These are phyloP conservation scores for Aethionema arabicum DNA, from an alignment of 345 rosid genomes.

Conservation along the genomic window DNA sequence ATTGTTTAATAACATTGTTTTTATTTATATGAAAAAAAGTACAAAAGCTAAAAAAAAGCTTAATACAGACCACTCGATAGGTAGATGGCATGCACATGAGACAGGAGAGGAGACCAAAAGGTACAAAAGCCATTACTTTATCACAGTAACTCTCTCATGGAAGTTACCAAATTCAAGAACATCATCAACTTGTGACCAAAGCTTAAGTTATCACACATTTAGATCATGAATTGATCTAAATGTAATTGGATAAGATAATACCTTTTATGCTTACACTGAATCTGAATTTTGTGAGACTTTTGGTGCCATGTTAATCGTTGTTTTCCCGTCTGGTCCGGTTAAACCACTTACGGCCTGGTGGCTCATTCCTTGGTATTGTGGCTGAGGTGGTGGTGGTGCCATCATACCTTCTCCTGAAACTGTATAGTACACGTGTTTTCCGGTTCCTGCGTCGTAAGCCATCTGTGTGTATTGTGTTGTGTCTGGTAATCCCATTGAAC, in stretches of 20 bases:
- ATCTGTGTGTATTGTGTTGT: conserved; percentile 24
- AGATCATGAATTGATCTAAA: conserved; percentile 9
- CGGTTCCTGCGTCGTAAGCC: conserved; percentile 6
- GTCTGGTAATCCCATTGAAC: conserved; percentile 31
- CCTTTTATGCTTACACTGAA: conserved; percentile 22
- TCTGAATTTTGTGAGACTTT: conserved; percentile 26
- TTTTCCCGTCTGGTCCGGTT: conserved; percentile 37
- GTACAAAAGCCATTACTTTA: conserved; percentile 7
- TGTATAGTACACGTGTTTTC: conserved; percentile 33
- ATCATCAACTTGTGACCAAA: neutral
- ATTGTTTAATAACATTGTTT: no score
- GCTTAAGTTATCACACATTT: conserved; percentile 7
- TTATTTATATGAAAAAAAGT: neutral
- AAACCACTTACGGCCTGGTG: conserved; percentile 30
- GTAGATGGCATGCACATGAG: conserved; percentile 11
- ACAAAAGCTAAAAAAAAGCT: no score
- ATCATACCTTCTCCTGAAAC: conserved; percentile 36
- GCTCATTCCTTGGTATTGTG: conserved; percentile 37
- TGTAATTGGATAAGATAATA: conserved; percentile 11
- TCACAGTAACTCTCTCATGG: neutral
- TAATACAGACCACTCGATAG: no score
- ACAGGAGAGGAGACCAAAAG: conserved; percentile 15
- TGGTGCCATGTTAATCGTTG: conserved; percentile 20
- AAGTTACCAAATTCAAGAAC: conserved; percentile 5
- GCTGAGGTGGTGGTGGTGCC: conserved; percentile 31